Evolutionary conservation across 305 asterid genomes (phyloP), one percentile per base, ranked within the genome.

Genomic region (Solanum aculeatissimum): DNA sequence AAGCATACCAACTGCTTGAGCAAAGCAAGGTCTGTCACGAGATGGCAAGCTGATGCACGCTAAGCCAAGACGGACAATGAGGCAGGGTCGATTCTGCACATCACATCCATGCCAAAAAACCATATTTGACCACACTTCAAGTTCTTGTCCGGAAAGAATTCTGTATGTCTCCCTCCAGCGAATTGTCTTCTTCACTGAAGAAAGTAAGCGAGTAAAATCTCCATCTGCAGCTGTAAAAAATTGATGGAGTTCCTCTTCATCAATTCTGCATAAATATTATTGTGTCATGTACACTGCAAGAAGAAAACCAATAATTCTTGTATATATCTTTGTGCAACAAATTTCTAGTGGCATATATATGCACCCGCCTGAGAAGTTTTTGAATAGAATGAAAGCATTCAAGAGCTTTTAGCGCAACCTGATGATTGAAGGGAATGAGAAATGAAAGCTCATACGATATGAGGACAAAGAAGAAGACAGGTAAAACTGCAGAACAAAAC

Each of bases 81-180:
- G 97, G 89, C 97, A 93, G 11, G 97, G 98, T 16, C 93, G 90
- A 74, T 88, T 80, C 86, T 87, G 91, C 85, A 87, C 84, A 89
- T 95, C 99, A 81, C 89, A 89, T 86, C 98, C 98, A 89, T 97
- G 99, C 99, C 99, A 97, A 88, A 95, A 97, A 55, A 95, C 87
- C 96, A 94, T 85, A 88, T 89, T 90, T 85, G 98, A 91, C 99
- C 99, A 97, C 89, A 87, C 88, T 84, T 93, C 97, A 80, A 97
- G 98, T 87, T 97, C 99, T 87, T 90, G 93, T 81, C 18, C 90
- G 6, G 97, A 89, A 68, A 97, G 95, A 92, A 95, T 88, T 91
- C 95, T 88, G 90, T 95, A 95, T 18, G 89, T 94, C 90, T 93
- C 95, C 87, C 98, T 95, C 99, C 99, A 97, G 70, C 87, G 92